Conservation (phyloP, 805 yeast species). For the Clavispora phyllophila region DNA sequence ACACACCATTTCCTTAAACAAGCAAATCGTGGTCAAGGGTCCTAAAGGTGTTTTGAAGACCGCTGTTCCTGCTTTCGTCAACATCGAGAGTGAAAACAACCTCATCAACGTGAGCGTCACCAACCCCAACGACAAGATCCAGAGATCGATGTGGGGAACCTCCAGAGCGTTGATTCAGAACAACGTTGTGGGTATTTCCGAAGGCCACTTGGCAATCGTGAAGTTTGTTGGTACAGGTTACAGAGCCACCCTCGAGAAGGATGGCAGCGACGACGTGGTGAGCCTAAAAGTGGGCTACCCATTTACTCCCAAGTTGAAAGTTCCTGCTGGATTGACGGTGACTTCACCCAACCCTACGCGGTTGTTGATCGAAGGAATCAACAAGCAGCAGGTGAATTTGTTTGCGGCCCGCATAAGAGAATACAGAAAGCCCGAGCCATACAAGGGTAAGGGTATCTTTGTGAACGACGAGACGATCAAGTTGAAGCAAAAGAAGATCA, state of each 20-base stretch:
- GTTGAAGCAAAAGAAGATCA: constrained; percentile 88
- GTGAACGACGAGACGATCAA: constrained; percentile 87
- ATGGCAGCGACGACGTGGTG: constrained; percentile 50
- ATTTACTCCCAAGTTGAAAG: constrained; percentile 64
- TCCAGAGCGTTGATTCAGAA: constrained; percentile 73
- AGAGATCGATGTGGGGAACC: constrained; percentile 94
- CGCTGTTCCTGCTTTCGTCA: constrained; percentile 69
- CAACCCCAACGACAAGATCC: constrained; percentile 54
- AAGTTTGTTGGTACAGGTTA: constrained; percentile 96
- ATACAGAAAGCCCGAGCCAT: constrained; percentile 95
- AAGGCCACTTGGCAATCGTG: constrained; percentile 84
- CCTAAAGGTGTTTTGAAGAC: constrained; percentile 69
- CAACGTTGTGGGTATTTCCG: constrained; percentile 81
- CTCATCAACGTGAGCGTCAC: constrained; percentile 52
- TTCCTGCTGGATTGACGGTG: constrained; percentile 76
- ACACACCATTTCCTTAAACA: constrained; percentile 51
- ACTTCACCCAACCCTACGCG: constrained; percentile 81
- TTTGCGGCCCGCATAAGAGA: constrained; percentile 86
- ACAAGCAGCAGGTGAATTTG: constrained; percentile 79
- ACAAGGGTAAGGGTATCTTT: constrained; percentile 96
- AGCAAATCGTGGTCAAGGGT: constrained; percentile 59
- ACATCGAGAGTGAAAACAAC: constrained; percentile 32
- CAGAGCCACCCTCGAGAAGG: constrained; percentile 73
- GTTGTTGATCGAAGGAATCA: constrained; percentile 76
- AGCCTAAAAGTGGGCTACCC: constrained; percentile 86